Percentiles rank a stretch among this genome's conserved stretches.
phyloP scores from a whole-genome alignment of 768 basidiomycete genomes.

The Coprinellus aureogranulatus region DNA sequence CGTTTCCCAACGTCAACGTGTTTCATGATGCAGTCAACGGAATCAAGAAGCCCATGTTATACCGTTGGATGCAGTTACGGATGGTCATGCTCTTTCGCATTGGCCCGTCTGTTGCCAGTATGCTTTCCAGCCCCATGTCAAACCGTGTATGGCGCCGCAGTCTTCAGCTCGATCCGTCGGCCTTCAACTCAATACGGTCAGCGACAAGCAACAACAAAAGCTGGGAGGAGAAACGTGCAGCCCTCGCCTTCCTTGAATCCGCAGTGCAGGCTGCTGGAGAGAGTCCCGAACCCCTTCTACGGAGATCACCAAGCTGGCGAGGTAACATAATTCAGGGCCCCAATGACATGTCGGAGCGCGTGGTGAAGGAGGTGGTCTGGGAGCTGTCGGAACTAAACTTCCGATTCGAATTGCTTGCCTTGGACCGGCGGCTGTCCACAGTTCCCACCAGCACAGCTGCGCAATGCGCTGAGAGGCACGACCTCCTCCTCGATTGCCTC shows the following conservation, averaged over 20 bases:
- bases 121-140: not conserved
- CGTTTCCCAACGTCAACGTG: no score
- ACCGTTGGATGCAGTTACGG: not conserved
- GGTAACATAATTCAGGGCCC: not conserved
- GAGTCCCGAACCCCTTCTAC: no score
- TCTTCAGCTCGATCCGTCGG: not conserved
- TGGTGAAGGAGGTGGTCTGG: not conserved
- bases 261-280: no score
- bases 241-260: not conserved
- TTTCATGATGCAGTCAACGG: no score
- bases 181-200: not conserved
- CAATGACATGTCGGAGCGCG: no score
- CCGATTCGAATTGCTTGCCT: not conserved
- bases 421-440: not conserved
- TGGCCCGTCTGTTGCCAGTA: not conserved
- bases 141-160: not conserved
- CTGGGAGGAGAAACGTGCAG: not conserved
- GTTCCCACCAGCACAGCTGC: not conserved
- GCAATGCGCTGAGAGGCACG: no score
- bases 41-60: not conserved
- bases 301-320: not conserved
- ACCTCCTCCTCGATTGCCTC: no score
- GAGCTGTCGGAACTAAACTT: constrained; percentile 1
- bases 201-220: not conserved
- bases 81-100: not conserved